Evolutionary conservation across 2,329 filamentous ascomycete species (phyloP).

Genomic region (Cladosporium sp.): DNA sequence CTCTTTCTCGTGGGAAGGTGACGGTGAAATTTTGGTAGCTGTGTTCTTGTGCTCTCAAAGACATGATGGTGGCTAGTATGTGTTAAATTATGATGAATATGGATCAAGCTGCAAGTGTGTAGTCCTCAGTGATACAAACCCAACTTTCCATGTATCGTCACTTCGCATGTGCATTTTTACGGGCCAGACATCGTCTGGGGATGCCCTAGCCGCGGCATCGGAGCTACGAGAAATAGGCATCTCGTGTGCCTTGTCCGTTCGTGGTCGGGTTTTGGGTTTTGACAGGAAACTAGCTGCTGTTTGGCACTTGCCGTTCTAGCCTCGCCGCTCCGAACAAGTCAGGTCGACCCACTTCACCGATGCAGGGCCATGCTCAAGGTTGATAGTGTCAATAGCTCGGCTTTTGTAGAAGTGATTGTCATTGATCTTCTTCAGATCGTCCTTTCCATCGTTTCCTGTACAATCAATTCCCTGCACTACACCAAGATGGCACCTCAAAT

Average conservation of each 20-base stretch:
- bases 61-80: not conserved
- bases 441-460: not conserved
- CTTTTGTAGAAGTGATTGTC: not conserved
- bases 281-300: conserved; percentile 5
- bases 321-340: conserved; percentile 2
- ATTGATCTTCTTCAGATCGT: conserved; percentile 1
- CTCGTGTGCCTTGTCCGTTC: not conserved
- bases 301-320: conserved; percentile 15
- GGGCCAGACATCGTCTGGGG: not conserved
- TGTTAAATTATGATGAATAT: not conserved
- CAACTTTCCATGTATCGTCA: not conserved
- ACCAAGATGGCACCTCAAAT: conserved; percentile 19
- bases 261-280: conserved; percentile 9
- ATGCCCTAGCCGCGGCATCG: conserved; percentile 15
- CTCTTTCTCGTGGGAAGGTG: conserved; percentile 5
- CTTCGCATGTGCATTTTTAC: not conserved
- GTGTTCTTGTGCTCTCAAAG: not conserved
- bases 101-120: not conserved
- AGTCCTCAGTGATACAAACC: not conserved
- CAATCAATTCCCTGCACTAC: not conserved
- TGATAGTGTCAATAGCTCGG: not conserved
- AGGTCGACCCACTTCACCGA: conserved; percentile 2
- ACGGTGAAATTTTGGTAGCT: conserved; percentile 10
- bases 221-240: conserved; percentile 7
- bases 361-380: conserved; percentile 7